Percentiles rank a stretch among this genome's conserved stretches.
Conservation (phyloP, 306 rosid genomes). For the Betula pendula region DNA sequence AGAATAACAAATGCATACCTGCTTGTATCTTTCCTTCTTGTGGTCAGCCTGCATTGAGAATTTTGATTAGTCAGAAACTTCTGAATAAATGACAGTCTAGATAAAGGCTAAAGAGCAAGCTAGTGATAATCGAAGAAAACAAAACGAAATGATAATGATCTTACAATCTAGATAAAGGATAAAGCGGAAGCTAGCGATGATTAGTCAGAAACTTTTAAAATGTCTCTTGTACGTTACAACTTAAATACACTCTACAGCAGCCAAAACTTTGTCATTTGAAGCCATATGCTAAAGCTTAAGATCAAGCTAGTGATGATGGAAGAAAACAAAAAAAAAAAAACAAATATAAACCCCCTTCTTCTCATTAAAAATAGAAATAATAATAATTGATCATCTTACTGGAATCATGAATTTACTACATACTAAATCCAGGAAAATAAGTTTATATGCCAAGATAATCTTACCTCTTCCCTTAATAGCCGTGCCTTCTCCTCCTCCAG, state of each 20-base stretch:
- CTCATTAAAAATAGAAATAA: not conserved
- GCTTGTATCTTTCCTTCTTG: conserved; percentile 52
- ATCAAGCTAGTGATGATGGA: not conserved
- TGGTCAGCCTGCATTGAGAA: conserved; percentile 64
- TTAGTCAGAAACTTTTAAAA: no score
- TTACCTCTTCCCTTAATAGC: conserved; percentile 66
- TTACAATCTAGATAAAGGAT: conserved; percentile 25
- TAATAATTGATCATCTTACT: not conserved
- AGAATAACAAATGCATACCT: conserved; percentile 42
- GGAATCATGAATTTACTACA: not conserved
- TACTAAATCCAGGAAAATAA: not conserved
- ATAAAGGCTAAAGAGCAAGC: conserved; percentile 12
- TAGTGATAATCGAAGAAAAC: not conserved
- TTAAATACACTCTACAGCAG: not conserved
- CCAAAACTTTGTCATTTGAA: not conserved
- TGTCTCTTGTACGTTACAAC: not conserved
- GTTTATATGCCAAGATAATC: not conserved
- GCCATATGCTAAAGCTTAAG: not conserved
- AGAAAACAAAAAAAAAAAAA: not conserved
- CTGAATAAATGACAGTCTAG: conserved; percentile 25
- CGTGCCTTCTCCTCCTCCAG: conserved; percentile 71
- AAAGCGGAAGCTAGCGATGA: not conserved
- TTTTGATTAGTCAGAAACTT: conserved; percentile 33
- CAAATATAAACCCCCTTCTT: not conserved
- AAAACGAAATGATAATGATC: no score